Evolutionary conservation across 495 filamentous ascomycete genomes (phyloP), one percentile per base, ranked within the genome.

Genomic region (Daldinia vernicosa): DNA sequence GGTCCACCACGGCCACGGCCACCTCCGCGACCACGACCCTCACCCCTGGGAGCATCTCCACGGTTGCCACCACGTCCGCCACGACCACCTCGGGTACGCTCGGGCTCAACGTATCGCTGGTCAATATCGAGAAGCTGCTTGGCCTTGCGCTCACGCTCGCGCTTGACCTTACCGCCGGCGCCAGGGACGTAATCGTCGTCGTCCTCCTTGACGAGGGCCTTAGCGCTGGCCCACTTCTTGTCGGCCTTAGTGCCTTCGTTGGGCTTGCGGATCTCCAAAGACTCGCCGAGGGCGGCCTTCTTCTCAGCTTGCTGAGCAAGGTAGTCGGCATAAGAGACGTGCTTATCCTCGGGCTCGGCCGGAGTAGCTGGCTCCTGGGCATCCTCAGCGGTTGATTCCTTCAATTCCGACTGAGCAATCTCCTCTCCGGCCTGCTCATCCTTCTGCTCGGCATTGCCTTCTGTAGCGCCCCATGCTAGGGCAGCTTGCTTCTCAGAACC

Each of bases 401-500:
- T 89, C 79, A 92, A 86, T 69, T 97, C 95, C 40, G 86, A 83
- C 80, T 93, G 86, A 70, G 95, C 95, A 71, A 97, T 94, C 68
- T 88, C 89, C 76, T 93, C 93, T 66, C 88, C 95, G 70, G 89
- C 93, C 76, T 91, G 86, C 86, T 98, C 95, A 74, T 98, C 96
- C 69, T 90, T 90, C 81, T 88, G 90, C 81, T 94, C 91, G 75
- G 88, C 91, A 30, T 88, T 83, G 78, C 94, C 95, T 76, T 90
- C 90, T 61, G 86, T 86, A 77, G 84, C 90, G 75, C 94, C 95
- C 95, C 95, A 99, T 69, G 92, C 91, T 77, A 93, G 92, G 77
- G 88, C 89, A 75, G 92, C 90, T 83, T 97, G 92, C 89, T 98
- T 99, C 76, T 93, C 92, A 75, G 94, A 91, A 74, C 96, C 94